A percentile compares a stretch with the other conserved stretches of the same genome.
phyloP scores from a whole-genome alignment of 2,329 filamentous ascomycete species.

The Hypomyces rosellus region DNA sequence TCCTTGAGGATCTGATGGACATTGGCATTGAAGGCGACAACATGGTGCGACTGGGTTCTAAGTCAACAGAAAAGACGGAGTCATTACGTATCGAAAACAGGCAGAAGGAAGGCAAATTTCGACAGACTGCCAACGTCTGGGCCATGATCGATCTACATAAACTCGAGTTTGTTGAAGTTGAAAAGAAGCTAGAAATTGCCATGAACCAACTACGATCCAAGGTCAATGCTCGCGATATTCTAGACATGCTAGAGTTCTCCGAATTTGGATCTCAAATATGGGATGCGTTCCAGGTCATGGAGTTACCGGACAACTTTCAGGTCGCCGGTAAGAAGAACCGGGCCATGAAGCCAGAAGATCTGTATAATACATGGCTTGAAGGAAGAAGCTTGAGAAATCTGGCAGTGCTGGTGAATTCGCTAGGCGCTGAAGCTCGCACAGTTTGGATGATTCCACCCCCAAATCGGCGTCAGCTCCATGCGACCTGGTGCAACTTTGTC shows the following conservation, averaged over 20 bases:
- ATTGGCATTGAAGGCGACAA: constrained; percentile 43
- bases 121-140: not conserved
- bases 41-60: constrained; percentile 60
- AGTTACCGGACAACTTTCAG: constrained; percentile 37
- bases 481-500: constrained; percentile 39
- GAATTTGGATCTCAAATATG: constrained; percentile 45
- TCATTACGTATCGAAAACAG: constrained; percentile 41
- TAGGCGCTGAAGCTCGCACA: constrained; percentile 19
- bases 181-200: not conserved
- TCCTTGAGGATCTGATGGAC: constrained; percentile 56
- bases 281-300: constrained; percentile 49
- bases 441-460: constrained; percentile 49
- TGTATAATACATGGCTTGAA: constrained; percentile 18
- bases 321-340: constrained; percentile 41
- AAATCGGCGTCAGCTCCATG: constrained; percentile 28
- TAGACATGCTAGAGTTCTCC: constrained; percentile 45
- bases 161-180: not conserved
- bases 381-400: not conserved
- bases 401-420: not conserved
- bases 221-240: constrained; percentile 2
- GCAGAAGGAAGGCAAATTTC: not conserved
- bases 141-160: not conserved
- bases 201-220: not conserved
- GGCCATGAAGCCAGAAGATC: constrained; percentile 22
- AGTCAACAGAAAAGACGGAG: constrained; percentile 44